phyloP scores from a whole-genome alignment of 805 yeast genomes.

The Hanseniaspora clermontiae region DNA sequence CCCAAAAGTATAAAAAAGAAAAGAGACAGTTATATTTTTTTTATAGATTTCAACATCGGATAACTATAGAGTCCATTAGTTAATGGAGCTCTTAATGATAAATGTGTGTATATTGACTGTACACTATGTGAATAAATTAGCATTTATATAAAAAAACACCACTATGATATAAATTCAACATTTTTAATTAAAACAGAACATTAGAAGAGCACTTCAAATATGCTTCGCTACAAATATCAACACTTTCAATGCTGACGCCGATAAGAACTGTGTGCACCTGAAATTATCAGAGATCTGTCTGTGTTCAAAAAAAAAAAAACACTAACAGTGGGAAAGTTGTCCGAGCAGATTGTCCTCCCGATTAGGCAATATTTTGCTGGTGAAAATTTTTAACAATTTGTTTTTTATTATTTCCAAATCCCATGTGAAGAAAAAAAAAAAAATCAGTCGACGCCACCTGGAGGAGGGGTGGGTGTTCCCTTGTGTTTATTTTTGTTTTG shows the following conservation, averaged over 20 bases:
- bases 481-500: too few species aligned
- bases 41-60: slow-evolving; percentile 11
- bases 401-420: too few species aligned
- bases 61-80: neutral
- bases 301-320: too few species aligned
- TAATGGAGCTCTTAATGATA: neutral
- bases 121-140: neutral
- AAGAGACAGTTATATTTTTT: slow-evolving; percentile 3
- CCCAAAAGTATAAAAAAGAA: neutral
- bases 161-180: slow-evolving; percentile 5
- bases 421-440: neutral
- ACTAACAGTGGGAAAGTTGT: too few species aligned
- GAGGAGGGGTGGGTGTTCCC: too few species aligned
- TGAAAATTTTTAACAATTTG: neutral
- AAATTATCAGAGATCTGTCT: too few species aligned
- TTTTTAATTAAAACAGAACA: neutral
- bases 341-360: neutral
- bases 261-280: too few species aligned
- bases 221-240: too few species aligned
- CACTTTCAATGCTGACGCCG: too few species aligned
- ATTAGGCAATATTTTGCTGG: neutral
- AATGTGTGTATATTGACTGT: neutral
- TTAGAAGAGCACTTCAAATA: too few species aligned
- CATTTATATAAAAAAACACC: neutral
- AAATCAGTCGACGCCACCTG: neutral